phyloP scores from a whole-genome alignment of 441 rosid genomes.

The Gossypium trilobum region DNA sequence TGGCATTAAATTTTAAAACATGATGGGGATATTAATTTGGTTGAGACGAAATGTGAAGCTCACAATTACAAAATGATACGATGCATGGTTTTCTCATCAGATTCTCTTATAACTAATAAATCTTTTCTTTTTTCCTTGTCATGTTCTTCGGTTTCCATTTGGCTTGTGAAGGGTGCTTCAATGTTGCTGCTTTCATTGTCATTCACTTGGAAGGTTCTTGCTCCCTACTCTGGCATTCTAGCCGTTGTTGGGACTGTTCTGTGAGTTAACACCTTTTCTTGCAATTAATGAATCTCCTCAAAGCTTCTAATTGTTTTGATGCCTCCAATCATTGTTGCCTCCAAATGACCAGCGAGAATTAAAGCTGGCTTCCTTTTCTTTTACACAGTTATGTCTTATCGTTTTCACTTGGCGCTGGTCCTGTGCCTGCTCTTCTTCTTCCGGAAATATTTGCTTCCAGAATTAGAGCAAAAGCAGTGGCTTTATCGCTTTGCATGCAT shows the following conservation, averaged over 20 bases:
- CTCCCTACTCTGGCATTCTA: conserved; percentile 81
- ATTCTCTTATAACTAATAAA: conserved; percentile 6
- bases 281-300: not conserved
- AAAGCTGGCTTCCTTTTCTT: conserved; percentile 17
- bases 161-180: conserved; percentile 60
- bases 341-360: conserved; percentile 1
- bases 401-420: conserved; percentile 98
- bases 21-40: not conserved
- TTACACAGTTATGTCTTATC: conserved; percentile 73
- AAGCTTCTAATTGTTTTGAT: not conserved
- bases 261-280: conserved; percentile 37
- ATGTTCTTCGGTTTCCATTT: conserved; percentile 1
- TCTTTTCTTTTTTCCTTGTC: not conserved
- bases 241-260: conserved; percentile 92
- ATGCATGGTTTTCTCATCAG: not conserved
- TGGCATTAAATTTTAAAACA: not conserved
- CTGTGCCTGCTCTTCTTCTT: conserved; percentile 91
- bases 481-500: conserved; percentile 88
- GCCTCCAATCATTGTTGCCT: not conserved
- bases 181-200: conserved; percentile 89
- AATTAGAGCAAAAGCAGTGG: conserved; percentile 94
- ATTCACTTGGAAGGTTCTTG: conserved; percentile 83
- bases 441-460: conserved; percentile 93
- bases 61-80: not conserved
- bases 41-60: not conserved